Evolutionary conservation across 192 early-diverging fungal species (phyloP), one percentile per base, ranked within the genome.

Genomic region (Thamnidium elegans): DNA sequence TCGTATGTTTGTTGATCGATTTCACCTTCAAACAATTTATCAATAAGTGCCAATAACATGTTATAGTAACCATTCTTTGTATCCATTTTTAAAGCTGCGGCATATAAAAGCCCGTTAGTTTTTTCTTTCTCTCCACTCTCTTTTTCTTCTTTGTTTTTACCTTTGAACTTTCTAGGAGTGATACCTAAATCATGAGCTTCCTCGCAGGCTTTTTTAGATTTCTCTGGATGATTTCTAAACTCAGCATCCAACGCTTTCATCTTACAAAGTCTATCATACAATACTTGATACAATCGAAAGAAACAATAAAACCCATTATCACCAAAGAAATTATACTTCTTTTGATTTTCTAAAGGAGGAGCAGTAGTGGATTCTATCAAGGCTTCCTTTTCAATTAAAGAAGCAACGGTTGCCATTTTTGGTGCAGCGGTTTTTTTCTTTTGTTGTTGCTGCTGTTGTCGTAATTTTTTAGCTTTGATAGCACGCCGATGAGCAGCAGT

Each of bases 231-330:
- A 3, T 71, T 77, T 39, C 77, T 75, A 50, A 88, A 71, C 58
- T 90, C 81, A 19, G 79, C 63, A 0, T 88, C 88, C 5, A 89
- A 70, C 65, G 88, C 79, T 64, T 94, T 95, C 79, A 95, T 90
- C n/a, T 83, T 81, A 50, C 81, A 73, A 50, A 98, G 78, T 6
- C 96, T 84, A 14, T 78, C 79, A 68, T 93, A 97, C 1, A 46
- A 46, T 34, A 94, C 81, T 78, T 93, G 85, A 64, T 86, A 95
- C 31, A 95, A 81, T 55, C 96, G 78, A 71, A 99, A 80, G 47
- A 99, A 95, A 51, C 88, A 86, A 65, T 96, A 99, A 58, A 94
- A 90, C n/a, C 67, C 77, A 64, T 71, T 88, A 74, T 96, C 96
- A 17, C 87, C 89, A 77, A 95, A 99, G 68, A 98, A 90, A 54